Conservation (phyloP, 73 alveolate species). For the Symbiodinium pilosum region DNA sequence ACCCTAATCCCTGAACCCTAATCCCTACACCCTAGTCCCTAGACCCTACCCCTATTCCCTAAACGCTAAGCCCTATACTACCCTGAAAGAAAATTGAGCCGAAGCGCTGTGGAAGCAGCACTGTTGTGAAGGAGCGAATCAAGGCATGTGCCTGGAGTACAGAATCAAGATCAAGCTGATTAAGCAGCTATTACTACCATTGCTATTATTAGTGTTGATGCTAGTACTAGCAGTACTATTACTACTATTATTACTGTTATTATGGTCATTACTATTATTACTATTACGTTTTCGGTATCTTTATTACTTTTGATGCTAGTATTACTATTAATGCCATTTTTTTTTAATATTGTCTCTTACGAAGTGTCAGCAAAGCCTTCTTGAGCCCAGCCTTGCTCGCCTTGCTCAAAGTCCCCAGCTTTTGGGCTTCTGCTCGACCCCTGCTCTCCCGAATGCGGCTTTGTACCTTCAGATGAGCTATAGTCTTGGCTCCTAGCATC, state of each 20-base stretch:
- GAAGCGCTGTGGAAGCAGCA: conserved; percentile 38
- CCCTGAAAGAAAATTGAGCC: background rate
- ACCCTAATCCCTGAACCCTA: too few relatives aligned
- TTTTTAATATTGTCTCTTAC: too few relatives aligned
- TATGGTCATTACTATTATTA: background rate
- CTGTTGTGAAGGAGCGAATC: conserved; percentile 68
- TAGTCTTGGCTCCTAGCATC: background rate
- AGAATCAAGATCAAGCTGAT: background rate
- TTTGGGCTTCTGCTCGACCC: background rate
- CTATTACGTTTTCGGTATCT: background rate
- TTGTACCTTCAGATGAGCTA: conserved; percentile 3
- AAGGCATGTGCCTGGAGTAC: conserved; percentile 71
- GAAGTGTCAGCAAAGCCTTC: too few relatives aligned
- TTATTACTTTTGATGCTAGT: background rate
- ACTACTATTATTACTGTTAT: background rate
- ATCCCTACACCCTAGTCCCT: too few relatives aligned
- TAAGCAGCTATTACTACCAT: background rate
- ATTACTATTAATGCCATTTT: background rate
- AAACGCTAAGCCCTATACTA: background rate
- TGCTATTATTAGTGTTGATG: background rate
- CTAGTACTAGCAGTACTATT: background rate
- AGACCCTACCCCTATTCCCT: too few relatives aligned
- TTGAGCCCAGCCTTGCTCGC: too few relatives aligned
- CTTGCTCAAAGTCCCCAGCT: conserved; percentile 48
- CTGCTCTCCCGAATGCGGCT: conserved; percentile 64